These are phyloP conservation scores for Handroanthus guayacan DNA, from an alignment of 257 asterid species.

Conservation along the genomic window DNA sequence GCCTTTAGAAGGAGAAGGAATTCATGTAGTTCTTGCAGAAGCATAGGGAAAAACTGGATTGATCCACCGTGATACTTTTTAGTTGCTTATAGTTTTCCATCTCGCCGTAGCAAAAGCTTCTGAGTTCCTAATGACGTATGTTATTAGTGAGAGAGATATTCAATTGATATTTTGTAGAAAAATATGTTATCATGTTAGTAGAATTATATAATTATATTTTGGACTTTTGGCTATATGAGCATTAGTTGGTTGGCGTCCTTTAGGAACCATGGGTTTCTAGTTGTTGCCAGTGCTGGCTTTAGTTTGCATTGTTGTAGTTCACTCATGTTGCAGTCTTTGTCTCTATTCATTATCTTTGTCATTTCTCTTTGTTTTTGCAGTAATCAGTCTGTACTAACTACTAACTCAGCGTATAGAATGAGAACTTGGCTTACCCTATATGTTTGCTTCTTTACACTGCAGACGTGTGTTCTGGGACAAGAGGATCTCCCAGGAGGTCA, in stretches of 20 bases:
- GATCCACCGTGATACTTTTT: too few relatives aligned
- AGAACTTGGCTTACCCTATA: not conserved
- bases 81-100: not conserved
- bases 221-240: not conserved
- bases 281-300: not conserved
- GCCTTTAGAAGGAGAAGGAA: not conserved
- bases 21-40: too few relatives aligned
- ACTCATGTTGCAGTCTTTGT: not conserved
- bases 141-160: not conserved
- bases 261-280: not conserved
- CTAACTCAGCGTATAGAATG: not conserved
- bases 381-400: not conserved
- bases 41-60: too few relatives aligned
- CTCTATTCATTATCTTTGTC: not conserved
- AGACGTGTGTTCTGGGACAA: slow-evolving; percentile 58
- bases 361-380: not conserved
- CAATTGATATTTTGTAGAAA: not conserved
- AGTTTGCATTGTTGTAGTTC: not conserved
- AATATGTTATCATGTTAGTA: not conserved
- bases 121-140: not conserved
- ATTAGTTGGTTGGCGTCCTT: not conserved
- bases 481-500: slow-evolving; percentile 66
- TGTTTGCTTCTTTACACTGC: slow-evolving; percentile 19
- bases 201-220: not conserved
- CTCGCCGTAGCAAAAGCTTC: not conserved